Evolutionary conservation across 164 flowering plant species (phyloP), one percentile per base, ranked within the genome.

Genomic region (Saururus chinensis): DNA sequence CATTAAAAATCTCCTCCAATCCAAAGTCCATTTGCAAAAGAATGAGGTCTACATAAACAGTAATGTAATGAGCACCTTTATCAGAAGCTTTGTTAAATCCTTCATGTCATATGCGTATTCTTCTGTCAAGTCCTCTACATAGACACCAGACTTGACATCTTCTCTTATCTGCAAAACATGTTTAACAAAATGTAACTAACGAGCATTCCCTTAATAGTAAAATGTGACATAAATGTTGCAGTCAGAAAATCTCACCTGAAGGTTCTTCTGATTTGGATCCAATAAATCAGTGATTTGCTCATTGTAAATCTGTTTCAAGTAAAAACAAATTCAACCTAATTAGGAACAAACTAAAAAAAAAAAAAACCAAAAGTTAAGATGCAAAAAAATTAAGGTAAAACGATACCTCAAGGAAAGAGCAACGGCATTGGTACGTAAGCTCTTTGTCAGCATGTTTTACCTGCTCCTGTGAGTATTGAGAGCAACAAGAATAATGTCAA

Each of bases 241-340:
- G 37, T n/a, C n/a, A 7, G 6, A 17, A 26, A 35, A 30, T 9
- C 53, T 54, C 71, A 89, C 98, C 95, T 85, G 97, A 55, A 90
- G 95, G 68, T 82, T 85, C 65, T 67, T 77, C 60, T 83, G 95
- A 68, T 59, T 84, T 24, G 97, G 92, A 59, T 95, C 93, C 86
- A 95, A 68, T 68, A 95, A 70, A 75, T 95, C 97, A 22, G 99
- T 88, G 56, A 95, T 95, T 79, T 95, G 99, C 62, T 95, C 99
- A 81, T 95, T 95, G 70, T 95, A 95, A 19, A 95, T 95, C 97
- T 93, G 89, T 66, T 49, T 30, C 1, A 57, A 42, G 19, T 60
- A 53, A 69, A 53, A 19, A 20, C 12, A 0, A 51, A 55, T 16
- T 60, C 40, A 16, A 22, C 59, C 20, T 25, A 58, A 17, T 37